These are phyloP conservation scores for Ascochyta clinopodiicola DNA, from an alignment of 2,329 filamentous ascomycete species.

Conservation along the genomic window DNA sequence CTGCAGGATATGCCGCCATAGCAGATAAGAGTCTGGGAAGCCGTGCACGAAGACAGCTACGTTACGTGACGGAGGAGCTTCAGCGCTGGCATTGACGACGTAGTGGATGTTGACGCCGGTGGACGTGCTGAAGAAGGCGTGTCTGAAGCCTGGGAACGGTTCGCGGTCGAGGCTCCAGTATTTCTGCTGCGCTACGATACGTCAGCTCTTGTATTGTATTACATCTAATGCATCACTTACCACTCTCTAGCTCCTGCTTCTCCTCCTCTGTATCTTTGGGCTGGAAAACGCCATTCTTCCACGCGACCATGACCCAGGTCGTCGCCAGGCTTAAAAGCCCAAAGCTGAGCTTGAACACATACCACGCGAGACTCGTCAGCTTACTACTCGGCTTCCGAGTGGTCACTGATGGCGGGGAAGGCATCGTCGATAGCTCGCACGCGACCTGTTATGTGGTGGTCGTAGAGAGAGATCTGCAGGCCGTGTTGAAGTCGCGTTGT, in stretches of 20 bases:
- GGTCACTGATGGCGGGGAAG: constrained; percentile 7
- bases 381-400: not conserved
- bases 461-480: not conserved
- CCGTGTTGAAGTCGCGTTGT: constrained; percentile 3
- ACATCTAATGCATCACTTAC: constrained; percentile 17
- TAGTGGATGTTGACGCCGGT: constrained; percentile 63
- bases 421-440: constrained; percentile 6
- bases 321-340: constrained; percentile 36
- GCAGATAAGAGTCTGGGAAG: constrained; percentile 64
- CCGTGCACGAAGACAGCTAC: constrained; percentile 65
- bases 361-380: constrained; percentile 32
- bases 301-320: constrained; percentile 28
- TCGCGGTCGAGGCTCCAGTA: constrained; percentile 62
- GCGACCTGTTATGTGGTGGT: not conserved
- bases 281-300: constrained; percentile 39
- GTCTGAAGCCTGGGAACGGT: constrained; percentile 54
- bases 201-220: constrained; percentile 1
- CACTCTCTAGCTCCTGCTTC: constrained; percentile 34
- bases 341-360: constrained; percentile 38
- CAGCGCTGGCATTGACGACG: constrained; percentile 48
- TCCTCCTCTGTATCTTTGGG: constrained; percentile 35
- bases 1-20: constrained; percentile 60
- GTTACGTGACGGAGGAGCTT: constrained; percentile 33
- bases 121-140: constrained; percentile 59
- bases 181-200: constrained; percentile 54